Evolutionary conservation across 257 asterid genomes (phyloP), one percentile per base, ranked within the genome.

Genomic region (Voacanga thouarsii): DNA sequence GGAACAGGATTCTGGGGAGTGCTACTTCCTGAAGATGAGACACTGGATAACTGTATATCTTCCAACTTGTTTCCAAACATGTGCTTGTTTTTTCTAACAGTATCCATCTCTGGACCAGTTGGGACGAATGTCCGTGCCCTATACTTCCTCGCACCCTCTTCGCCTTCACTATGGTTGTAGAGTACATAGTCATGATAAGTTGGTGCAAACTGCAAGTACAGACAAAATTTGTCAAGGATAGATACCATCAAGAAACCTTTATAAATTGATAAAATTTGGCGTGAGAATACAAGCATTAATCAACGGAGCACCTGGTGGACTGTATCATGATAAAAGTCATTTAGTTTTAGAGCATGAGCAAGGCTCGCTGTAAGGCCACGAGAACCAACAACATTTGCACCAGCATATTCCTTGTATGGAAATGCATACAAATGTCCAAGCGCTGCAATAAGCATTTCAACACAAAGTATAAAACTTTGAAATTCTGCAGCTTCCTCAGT

Each of bases 381-480:
- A 72, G 90, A 83, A 63, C 82, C 86, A 67, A 94, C 99, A 39
- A 96, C 89, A 82, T 90, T 93, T 82, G 99, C 96, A 76, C 97
- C 97, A 75, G 98, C 97, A 84, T 93, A 93, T 81, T 96, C 99
- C 87, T 87, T 94, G 84, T 96, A 90, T 72, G 99, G 99, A 66
- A 96, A 93, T 41, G 99, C 97, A 82, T 84, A 96, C 75, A 96
- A 87, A 86, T 93, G 99, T 21, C 95, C 98, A 28, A 87, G 84
- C 23, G 99, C 98, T 45, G 98, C 99, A 84, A 96, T 84, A 75
- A 96, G 93, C 99, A 96, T 96, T 89, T 96, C 99, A 23, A 96
- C 94, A 78, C 99, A 96, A 71, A 96, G 87, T 78, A 96, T 86
- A 45, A 96, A 90, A 79, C 89, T 90, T 78, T 92, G 99, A 75